Evolutionary conservation across 2,329 filamentous ascomycete species (phyloP).

Genomic region (Hypomyces rosellus): DNA sequence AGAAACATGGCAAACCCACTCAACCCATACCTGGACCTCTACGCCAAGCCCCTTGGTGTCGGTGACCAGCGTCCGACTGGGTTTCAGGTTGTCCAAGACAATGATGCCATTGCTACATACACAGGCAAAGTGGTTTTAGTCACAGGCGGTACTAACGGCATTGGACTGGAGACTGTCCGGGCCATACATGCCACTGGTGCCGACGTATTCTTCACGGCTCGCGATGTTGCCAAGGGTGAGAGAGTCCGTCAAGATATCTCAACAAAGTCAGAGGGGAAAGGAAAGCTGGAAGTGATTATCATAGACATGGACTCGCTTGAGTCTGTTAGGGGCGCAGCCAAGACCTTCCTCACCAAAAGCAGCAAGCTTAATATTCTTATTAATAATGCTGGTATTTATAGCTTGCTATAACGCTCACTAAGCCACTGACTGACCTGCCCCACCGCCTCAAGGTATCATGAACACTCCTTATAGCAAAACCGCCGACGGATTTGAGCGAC

Average conservation of each 20-base stretch:
- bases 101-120: conserved; percentile 23
- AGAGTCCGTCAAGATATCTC: conserved; percentile 15
- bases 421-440: neutral
- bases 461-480: conserved; percentile 28
- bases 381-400: conserved; percentile 33
- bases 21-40: too few relatives aligned
- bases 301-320: conserved; percentile 25
- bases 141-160: conserved; percentile 36
- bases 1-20: too few relatives aligned
- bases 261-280: conserved; percentile 2
- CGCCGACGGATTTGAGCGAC: conserved; percentile 40
- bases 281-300: conserved; percentile 27
- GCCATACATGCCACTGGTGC: conserved; percentile 39
- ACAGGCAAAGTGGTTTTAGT: conserved; percentile 32
- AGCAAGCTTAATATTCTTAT: conserved; percentile 28
- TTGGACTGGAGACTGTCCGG: conserved; percentile 38
- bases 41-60: too few relatives aligned
- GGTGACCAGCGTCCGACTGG: conserved; percentile 33
- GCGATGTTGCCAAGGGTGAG: conserved; percentile 28
- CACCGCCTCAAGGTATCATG: conserved; percentile 27
- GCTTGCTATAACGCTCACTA: neutral
- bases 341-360: conserved; percentile 12
- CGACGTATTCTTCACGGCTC: conserved; percentile 36
- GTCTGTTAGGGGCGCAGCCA: conserved; percentile 23
- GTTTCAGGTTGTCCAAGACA: conserved; percentile 28